Evolutionary conservation across 257 asterid genomes (phyloP).

Genomic region (Coffea eugenioides): DNA sequence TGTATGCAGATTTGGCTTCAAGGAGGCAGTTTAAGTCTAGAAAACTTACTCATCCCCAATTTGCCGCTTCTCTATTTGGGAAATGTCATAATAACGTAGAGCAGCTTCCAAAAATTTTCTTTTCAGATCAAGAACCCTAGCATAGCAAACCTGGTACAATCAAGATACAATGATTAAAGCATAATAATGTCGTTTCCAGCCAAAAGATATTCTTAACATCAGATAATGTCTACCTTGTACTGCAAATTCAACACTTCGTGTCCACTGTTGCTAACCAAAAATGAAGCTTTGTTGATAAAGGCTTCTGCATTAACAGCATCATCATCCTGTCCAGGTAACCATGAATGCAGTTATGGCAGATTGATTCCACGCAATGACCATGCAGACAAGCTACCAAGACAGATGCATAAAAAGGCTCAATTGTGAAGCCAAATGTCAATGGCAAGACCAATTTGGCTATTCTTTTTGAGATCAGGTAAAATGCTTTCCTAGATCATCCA

Average conservation of each 20-base stretch:
- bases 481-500: background rate
- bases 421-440: background rate
- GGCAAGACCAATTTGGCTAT: background rate
- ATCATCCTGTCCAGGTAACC: slow-evolving; percentile 67
- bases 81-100: slow-evolving; percentile 88
- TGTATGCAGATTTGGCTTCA: background rate
- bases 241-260: slow-evolving; percentile 91
- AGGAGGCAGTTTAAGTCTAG: background rate
- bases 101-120: slow-evolving; percentile 99
- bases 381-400: background rate
- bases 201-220: slow-evolving; percentile 6
- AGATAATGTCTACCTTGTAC: slow-evolving; percentile 59
- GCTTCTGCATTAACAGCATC: slow-evolving; percentile 98
- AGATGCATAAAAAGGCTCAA: background rate
- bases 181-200: slow-evolving; percentile 3
- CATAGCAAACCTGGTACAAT: slow-evolving; percentile 81
- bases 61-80: slow-evolving; percentile 96
- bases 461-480: background rate
- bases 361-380: background rate
- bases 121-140: slow-evolving; percentile 91
- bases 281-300: slow-evolving; percentile 95
- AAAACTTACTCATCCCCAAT: slow-evolving; percentile 90
- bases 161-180: slow-evolving; percentile 4
- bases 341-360: background rate
- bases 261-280: slow-evolving; percentile 84